phyloP scores from a whole-genome alignment of 441 rosid species.

The Jatropha podagrica region DNA sequence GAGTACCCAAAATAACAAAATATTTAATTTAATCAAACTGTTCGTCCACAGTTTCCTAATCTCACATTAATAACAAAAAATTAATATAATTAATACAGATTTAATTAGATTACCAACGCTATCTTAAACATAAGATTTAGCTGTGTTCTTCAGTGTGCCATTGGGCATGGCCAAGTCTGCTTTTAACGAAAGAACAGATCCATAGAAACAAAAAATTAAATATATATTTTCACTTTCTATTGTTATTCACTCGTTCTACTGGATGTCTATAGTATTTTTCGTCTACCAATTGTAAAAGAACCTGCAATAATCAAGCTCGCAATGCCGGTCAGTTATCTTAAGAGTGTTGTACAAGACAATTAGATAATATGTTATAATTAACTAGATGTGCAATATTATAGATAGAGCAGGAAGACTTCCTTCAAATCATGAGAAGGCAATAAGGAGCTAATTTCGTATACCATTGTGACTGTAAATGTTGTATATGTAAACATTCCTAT shows the following conservation, averaged over 20 bases:
- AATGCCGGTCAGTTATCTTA: not conserved
- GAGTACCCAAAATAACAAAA: not conserved
- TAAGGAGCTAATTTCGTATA: slow-evolving; percentile 33
- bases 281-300: not conserved
- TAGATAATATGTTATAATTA: not conserved
- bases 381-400: not conserved
- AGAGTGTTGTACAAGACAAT: not conserved
- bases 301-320: not conserved
- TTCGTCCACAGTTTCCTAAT: no score
- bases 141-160: no score
- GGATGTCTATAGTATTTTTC: not conserved
- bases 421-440: not conserved
- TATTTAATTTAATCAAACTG: not conserved
- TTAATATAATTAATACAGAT: no score
- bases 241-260: not conserved
- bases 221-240: no score
- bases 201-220: no score
- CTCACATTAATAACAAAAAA: no score
- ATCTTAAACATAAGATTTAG: no score
- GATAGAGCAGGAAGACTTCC: not conserved
- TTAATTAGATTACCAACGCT: no score
- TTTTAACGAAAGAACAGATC: no score
- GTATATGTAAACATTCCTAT: slow-evolving; percentile 34
- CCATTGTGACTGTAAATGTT: slow-evolving; percentile 34
- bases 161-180: no score